These are phyloP conservation scores for Miamiensis avidus DNA, from an alignment of 169 alveolate genomes.

Conservation along the genomic window DNA sequence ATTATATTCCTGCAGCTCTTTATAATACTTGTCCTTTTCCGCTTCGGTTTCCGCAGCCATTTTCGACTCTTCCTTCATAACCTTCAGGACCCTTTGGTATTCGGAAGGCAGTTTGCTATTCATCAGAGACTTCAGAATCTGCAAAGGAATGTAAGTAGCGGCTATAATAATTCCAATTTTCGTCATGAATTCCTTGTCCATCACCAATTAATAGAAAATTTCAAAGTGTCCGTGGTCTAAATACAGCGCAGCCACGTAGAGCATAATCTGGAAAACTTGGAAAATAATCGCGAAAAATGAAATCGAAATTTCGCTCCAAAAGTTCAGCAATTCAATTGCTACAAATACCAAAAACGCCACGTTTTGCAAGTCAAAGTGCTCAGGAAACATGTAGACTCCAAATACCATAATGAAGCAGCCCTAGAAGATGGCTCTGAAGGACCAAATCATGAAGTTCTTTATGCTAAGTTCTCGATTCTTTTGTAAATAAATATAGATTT, in stretches of 20 bases:
- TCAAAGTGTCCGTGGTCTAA: background rate
- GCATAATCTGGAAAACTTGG: background rate
- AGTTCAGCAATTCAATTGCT: background rate
- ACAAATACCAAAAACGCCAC: background rate
- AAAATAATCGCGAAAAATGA: background rate
- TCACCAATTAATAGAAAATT: background rate
- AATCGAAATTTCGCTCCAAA: background rate
- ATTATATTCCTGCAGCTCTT: background rate
- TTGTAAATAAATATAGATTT: background rate
- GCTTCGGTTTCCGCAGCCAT: background rate
- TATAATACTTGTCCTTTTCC: background rate
- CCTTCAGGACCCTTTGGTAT: background rate
- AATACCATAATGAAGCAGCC: background rate
- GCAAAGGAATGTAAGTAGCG: background rate
- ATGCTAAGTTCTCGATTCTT: background rate
- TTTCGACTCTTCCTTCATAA: background rate
- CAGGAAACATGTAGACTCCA: background rate
- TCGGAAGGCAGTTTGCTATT: background rate
- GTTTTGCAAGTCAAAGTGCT: background rate
- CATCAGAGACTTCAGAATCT: background rate
- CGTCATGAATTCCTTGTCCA: background rate
- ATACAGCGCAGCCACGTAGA: background rate
- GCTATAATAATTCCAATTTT: background rate
- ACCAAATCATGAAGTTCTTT: background rate
- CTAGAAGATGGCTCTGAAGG: background rate